Conservation (phyloP, 768 basidiomycete genomes). For the Pleurotus eryngii region DNA sequence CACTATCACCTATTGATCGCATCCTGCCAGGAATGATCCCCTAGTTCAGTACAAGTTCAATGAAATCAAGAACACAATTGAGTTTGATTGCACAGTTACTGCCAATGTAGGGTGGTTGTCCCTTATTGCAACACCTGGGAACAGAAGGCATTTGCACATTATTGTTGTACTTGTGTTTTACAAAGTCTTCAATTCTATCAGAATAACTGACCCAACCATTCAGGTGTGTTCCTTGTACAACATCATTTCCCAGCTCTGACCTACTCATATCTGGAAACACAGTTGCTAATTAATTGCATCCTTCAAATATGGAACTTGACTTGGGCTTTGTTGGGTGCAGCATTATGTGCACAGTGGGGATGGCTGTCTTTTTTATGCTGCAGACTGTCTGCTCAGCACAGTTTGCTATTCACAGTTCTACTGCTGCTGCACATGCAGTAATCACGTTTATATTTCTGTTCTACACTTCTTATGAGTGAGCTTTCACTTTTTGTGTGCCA, state of each 20-base stretch:
- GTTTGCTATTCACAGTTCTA: conserved; percentile 27
- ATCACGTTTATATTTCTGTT: conserved; percentile 61
- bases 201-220: background rate
- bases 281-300: conserved; percentile 11
- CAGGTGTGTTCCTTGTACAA: conserved; percentile 6
- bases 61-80: conserved; percentile 53
- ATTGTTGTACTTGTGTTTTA: conserved; percentile 57
- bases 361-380: too few species aligned
- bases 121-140: conserved; percentile 47
- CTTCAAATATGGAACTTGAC: too few species aligned
- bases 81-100: conserved; percentile 36
- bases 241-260: too few species aligned
- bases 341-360: too few species aligned
- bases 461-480: conserved; percentile 52
- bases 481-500: background rate
- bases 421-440: conserved; percentile 44
- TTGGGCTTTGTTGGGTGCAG: too few species aligned
- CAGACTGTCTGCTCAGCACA: conserved; percentile 32
- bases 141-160: conserved; percentile 51
- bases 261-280: too few species aligned
- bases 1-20: background rate
- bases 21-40: conserved; percentile 39
- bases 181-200: conserved; percentile 14
- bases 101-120: conserved; percentile 40
- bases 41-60: conserved; percentile 52